Evolutionary conservation across 164 flowering plant genomes (phyloP), one percentile per base, ranked within the genome.

Genomic region (Dillenia suffruticosa): DNA sequence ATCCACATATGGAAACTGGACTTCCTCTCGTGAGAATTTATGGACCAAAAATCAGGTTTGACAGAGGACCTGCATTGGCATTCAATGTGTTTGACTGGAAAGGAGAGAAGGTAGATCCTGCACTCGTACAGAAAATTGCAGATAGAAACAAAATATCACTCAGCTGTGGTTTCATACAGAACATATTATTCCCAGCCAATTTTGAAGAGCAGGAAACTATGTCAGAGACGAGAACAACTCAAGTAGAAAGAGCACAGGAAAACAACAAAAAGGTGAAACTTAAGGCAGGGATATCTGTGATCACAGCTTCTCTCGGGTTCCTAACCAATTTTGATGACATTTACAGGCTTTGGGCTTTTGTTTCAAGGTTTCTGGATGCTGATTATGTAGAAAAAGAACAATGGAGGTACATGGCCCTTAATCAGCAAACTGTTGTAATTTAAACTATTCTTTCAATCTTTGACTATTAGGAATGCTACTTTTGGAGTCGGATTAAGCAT

Each of bases 81-180:
- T 93, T 93, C 78, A 87, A 90, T 70, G 71, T 93, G 48, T 89
- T 76, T 67, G 97, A 93, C 70, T 90, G 97, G 97, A 90, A 89
- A 75, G 96, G 96, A 16, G 89, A 85, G 47, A 90, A 79, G 63
- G 83, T 93, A 16, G 94, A 88, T 16, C 94, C 98, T 11, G 65
- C 70, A 46, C 85, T 93, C 3, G 87, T 90, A 44, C 98, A 93
- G 79, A 93, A 93, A 67, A 92, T 93, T 13, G 96, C 97, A 5
- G 98, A 90, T 64, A 63, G 97, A 57, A 85, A 69, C 71, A 86
- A 82, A 51, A 88, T 93, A 46, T 90, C 98, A 47, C 76, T 90
- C 5, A 70, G 97, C 69, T 74, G 71, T 62, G 92, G 90, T 10
- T 81, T 82, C 66, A 54, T 93, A 46, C 80, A 81, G 51, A 76